These are phyloP conservation scores for Austroboletus eburneus DNA, from an alignment of 768 basidiomycete genomes.

Conservation along the genomic window DNA sequence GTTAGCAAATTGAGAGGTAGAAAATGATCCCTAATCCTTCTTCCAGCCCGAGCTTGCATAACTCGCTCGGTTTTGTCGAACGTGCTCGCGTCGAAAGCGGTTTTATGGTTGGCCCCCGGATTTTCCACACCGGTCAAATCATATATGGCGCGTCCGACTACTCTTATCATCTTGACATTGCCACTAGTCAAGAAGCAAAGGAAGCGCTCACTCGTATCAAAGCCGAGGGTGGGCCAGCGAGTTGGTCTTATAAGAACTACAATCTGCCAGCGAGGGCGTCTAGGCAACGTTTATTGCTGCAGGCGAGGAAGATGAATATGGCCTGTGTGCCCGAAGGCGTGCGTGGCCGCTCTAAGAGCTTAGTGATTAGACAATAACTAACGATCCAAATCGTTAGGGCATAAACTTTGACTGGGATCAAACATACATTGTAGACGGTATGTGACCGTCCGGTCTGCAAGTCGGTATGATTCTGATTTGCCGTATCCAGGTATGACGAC, in stretches of 20 bases:
- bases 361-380: constrained; percentile 13
- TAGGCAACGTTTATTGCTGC: constrained; percentile 58
- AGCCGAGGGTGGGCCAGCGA: constrained; percentile 64
- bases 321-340: constrained; percentile 70
- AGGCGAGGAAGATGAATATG: constrained; percentile 61
- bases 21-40: not conserved
- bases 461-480: not conserved
- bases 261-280: constrained; percentile 66
- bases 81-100: constrained; percentile 68
- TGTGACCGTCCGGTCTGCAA: constrained; percentile 5
- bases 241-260: constrained; percentile 78
- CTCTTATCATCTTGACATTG: constrained; percentile 63
- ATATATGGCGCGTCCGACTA: constrained; percentile 46
- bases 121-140: constrained; percentile 64
- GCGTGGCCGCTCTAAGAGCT: too few species aligned
- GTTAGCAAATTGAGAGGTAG: constrained; percentile 9
- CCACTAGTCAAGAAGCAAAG: constrained; percentile 55
- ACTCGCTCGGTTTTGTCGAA: constrained; percentile 59
- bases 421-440: constrained; percentile 76
- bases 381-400: constrained; percentile 34
- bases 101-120: constrained; percentile 63
- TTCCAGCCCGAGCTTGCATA: constrained; percentile 59
- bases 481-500: constrained; percentile 63
- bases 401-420: constrained; percentile 80
- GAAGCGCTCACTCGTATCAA: constrained; percentile 67